Evolutionary conservation across 768 basidiomycete species (phyloP).

Genomic region (Gyrodon lividus): DNA sequence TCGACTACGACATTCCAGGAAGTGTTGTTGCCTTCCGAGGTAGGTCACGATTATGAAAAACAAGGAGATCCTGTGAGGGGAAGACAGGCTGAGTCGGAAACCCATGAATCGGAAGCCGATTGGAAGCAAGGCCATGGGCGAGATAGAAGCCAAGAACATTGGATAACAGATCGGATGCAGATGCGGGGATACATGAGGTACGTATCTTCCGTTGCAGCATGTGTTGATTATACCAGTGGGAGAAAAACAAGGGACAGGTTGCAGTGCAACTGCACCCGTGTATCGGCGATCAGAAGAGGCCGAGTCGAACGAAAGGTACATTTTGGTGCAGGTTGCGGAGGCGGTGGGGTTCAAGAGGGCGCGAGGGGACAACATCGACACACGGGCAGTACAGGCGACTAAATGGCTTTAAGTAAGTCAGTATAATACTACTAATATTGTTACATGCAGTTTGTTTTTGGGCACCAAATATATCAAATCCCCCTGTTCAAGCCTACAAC

Average conservation of each 20-base stretch:
- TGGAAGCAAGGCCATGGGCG: slow-evolving; percentile 9
- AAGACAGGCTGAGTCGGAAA: slow-evolving; percentile 10
- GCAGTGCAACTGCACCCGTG: slow-evolving; percentile 19
- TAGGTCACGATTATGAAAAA: neutral
- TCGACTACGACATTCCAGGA: neutral
- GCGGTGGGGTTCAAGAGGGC: slow-evolving; percentile 29
- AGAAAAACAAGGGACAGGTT: slow-evolving; percentile 15
- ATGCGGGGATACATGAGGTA: slow-evolving; percentile 23
- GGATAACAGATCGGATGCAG: slow-evolving; percentile 22
- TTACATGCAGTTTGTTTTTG: slow-evolving; percentile 29
- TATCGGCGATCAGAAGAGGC: slow-evolving; percentile 17
- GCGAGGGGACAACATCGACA: neutral
- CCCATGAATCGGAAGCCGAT: neutral
- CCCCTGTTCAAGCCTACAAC: slow-evolving; percentile 17
- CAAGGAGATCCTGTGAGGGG: slow-evolving; percentile 6
- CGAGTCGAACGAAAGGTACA: slow-evolving; percentile 20
- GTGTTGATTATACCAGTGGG: slow-evolving; percentile 8
- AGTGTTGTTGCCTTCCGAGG: neutral
- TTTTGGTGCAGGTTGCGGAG: slow-evolving; percentile 13
- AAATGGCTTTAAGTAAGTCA: slow-evolving; percentile 32
- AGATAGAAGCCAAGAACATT: slow-evolving; percentile 12
- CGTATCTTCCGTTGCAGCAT: slow-evolving; percentile 19
- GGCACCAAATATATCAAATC: slow-evolving; percentile 17
- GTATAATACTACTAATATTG: slow-evolving; percentile 36
- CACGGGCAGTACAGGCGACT: slow-evolving; percentile 18